Conservation (phyloP, 768 basidiomycete species). For the Aureoboletus auriporus region DNA sequence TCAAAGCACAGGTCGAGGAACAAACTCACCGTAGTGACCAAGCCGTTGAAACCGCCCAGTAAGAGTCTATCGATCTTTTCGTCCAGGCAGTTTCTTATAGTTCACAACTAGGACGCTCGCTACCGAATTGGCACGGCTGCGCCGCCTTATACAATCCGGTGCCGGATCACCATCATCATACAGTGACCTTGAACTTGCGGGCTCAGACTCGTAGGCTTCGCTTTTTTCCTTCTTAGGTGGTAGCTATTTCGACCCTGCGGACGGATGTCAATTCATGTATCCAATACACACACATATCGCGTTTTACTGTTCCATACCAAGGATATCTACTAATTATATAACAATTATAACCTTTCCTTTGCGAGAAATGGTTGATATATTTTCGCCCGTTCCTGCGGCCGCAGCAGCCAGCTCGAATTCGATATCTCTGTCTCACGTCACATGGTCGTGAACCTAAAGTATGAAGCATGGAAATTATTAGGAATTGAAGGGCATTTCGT, state of each 20-base stretch:
- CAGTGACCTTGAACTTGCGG: slow-evolving; percentile 9
- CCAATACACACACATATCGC: slow-evolving; percentile 26
- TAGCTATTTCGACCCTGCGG: slow-evolving; percentile 12
- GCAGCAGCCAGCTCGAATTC: too few relatives aligned
- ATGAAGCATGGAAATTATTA: too few relatives aligned
- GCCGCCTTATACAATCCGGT: slow-evolving; percentile 67
- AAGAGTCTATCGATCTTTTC: slow-evolving; percentile 19
- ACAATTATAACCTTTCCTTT: slow-evolving; percentile 1
- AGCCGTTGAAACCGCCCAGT: slow-evolving; percentile 62
- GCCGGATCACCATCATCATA: slow-evolving; percentile 29
- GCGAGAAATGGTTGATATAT: not conserved
- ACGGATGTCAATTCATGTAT: slow-evolving; percentile 30
- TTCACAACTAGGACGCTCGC: slow-evolving; percentile 45
- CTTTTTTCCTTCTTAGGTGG: not conserved
- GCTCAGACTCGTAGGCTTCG: slow-evolving; percentile 11
- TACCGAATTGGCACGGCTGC: slow-evolving; percentile 61
- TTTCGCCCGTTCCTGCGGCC: too few relatives aligned
- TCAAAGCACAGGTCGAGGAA: slow-evolving; percentile 53
- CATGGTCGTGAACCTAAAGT: too few relatives aligned
- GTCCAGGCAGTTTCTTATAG: not conserved
- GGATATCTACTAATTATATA: slow-evolving; percentile 19
- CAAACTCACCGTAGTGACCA: slow-evolving; percentile 52
- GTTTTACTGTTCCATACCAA: slow-evolving; percentile 26
- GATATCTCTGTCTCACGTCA: too few relatives aligned
- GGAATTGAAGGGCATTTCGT: too few relatives aligned